Evolutionary conservation across 192 early-diverging fungal species (phyloP), one percentile per base, ranked within the genome.

Genomic region (Polychytrium aggregatum): DNA sequence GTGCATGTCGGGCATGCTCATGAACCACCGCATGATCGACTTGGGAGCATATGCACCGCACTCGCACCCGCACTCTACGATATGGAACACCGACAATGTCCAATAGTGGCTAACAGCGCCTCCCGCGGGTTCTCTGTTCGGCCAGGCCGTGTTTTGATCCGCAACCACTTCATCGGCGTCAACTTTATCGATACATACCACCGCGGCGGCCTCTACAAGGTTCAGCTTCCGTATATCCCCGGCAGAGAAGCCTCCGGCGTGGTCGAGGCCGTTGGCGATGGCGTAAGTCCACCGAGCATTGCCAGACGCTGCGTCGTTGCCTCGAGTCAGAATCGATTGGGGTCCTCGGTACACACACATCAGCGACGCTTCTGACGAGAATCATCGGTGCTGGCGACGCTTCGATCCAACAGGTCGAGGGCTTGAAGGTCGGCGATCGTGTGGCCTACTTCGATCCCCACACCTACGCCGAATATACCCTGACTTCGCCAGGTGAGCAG

Each of bases 151-250:
- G 51, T 91, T 6, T 61, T 91, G n/a, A 74, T 94, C 37, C 71
- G 74, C 44, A 90, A 90, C 67, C 55, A 67, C 0, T 83, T 64
- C 42, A 68, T 79, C 10, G 90, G 90, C 3, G 74, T 96, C 34
- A 96, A 93, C 67, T 88, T 81, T 41, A 88, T 93, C 47, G 92
- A 96, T 61, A 93, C 82, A 0, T 89, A 91, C 61, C 87, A 86
- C 39, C 82, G 90, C 42, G 68, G 68, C 13, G 90, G 90, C 28
- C 62, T 87, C 8, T 90, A 90, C 56, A 68, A 67, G 34, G 43
- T 78, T 10, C 43, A 70, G 2, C 55, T 83, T 1, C 87, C 87
- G 2, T 75, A 70, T 31, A 68, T 77, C 39, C 64, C 83, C 25
- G 92, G 92, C 25, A 65, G 68, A 6, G 92, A 96, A 65, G 89